Evolutionary conservation across 2,329 filamentous ascomycete species (phyloP), one percentile per base, ranked within the genome.

Genomic region (Parascedosporium putredinis): DNA sequence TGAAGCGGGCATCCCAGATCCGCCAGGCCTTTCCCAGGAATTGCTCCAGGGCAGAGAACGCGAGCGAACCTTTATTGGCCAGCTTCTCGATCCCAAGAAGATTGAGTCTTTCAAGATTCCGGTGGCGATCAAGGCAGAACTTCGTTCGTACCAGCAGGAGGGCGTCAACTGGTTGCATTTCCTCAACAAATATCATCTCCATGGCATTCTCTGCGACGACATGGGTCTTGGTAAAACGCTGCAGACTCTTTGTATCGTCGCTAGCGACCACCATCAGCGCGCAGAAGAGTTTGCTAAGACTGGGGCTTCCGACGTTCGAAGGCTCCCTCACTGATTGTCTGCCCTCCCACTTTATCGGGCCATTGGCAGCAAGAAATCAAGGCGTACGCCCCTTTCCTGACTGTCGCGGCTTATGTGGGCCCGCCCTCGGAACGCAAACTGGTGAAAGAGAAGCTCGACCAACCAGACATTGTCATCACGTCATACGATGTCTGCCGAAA

Each of bases 331-430:
- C 76, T 98, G 50, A 96, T 98, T 54, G 86, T 98, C 45, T 98
- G 93, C 60, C 94, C 93, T 5, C 93, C 93, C 1, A 97, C 93
- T 0, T 75, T 98, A 22, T 96, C 93, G 16, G 93, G 94, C 7
- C 93, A 98, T 67, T 98, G 93, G 93, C 90, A 96, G 65, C 93
- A 98, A 63, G 93, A 98, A 64, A 90, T 98, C 59, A 88, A 87
- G 62, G 84, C 89, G 45, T 98, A 96, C 60, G 91, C 94, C 2
- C 93, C 93, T 0, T 98, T 98, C 76, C 75, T 98, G 40, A 84
- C 78, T 25, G 88, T 89, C 33, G 83, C 89, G 4, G 86, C 91
- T 2, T 98, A 97, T 60, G 90, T 97, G 51, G 93, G 93, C 1
- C 84, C 89, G 2, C 90, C 93, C 0, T 73, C 76, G 1, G 88